Conservation (phyloP, 148 eudicot genomes). For the Vaccinium myrtillus region DNA sequence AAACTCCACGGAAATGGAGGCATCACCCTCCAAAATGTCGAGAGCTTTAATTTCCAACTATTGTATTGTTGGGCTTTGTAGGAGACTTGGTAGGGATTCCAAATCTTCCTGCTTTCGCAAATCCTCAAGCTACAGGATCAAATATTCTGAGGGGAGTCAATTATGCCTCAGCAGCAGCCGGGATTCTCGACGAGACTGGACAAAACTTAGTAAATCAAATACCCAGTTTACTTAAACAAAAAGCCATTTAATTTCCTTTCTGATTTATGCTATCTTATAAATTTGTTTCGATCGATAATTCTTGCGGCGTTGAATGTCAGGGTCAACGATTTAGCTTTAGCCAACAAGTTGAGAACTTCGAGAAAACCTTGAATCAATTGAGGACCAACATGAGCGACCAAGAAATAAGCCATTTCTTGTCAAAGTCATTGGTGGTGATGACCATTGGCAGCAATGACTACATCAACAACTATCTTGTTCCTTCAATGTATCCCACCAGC, state of each 20-base stretch:
- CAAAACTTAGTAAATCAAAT: conserved; percentile 41
- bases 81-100: conserved; percentile 57
- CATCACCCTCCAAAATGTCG: too few relatives aligned
- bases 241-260: not conserved
- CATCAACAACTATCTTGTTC: conserved; percentile 60
- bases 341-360: conserved; percentile 58
- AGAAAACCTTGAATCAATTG: conserved; percentile 41
- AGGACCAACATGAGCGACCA: conserved; percentile 31
- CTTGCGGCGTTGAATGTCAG: conserved; percentile 21
- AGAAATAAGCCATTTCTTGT: conserved; percentile 37
- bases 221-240: too few relatives aligned
- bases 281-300: too few relatives aligned
- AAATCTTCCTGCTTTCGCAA: conserved; percentile 49
- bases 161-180: conserved; percentile 83
- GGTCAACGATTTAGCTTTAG: conserved; percentile 66
- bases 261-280: too few relatives aligned
- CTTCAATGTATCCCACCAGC: conserved; percentile 43
- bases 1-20: too few relatives aligned
- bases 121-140: conserved; percentile 39
- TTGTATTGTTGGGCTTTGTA: conserved; percentile 18
- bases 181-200: conserved; percentile 75
- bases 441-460: conserved; percentile 83
- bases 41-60: too few relatives aligned
- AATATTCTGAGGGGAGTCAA: conserved; percentile 60
- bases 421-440: conserved; percentile 52